These are phyloP conservation scores for Aspergillus japonicus DNA, from an alignment of 2,329 filamentous ascomycete species.

Conservation along the genomic window DNA sequence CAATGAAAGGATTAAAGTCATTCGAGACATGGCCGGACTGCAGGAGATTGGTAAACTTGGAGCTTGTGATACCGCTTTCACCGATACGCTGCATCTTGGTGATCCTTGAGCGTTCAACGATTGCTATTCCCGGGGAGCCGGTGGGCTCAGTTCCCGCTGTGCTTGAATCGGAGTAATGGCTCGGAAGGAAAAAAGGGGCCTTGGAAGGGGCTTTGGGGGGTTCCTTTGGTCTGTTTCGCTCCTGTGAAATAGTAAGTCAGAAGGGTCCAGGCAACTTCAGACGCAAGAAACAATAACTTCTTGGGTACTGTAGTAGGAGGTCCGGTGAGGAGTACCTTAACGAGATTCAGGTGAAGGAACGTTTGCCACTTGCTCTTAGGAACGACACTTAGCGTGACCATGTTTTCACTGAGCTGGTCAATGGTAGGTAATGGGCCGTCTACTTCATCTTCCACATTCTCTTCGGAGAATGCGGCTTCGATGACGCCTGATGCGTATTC, in stretches of 20 bases:
- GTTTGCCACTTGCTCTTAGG: conserved; percentile 94
- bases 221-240: conserved; percentile 91
- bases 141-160: conserved; percentile 29
- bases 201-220: conserved; percentile 89
- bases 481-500: conserved; percentile 75
- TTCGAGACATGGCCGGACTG: conserved; percentile 48
- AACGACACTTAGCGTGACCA: conserved; percentile 85
- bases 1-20: conserved; percentile 68
- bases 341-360: conserved; percentile 84
- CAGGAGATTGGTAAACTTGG: conserved; percentile 51
- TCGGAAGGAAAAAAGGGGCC: conserved; percentile 89
- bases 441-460: conserved; percentile 48
- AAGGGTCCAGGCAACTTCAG: background rate
- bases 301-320: background rate
- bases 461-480: conserved; percentile 69
- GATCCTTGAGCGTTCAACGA: conserved; percentile 63
- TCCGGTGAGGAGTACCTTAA: conserved; percentile 52
- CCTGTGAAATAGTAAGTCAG: conserved; percentile 45
- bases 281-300: background rate
- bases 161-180: conserved; percentile 25
- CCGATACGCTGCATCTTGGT: conserved; percentile 60
- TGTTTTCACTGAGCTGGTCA: conserved; percentile 76
- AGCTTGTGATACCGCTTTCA: conserved; percentile 29
- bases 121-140: conserved; percentile 32
- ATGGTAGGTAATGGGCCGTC: conserved; percentile 57